Evolutionary conservation across 805 yeast genomes (phyloP), one percentile per base, ranked within the genome.

Genomic region (Zygoascus biomembranicola): DNA sequence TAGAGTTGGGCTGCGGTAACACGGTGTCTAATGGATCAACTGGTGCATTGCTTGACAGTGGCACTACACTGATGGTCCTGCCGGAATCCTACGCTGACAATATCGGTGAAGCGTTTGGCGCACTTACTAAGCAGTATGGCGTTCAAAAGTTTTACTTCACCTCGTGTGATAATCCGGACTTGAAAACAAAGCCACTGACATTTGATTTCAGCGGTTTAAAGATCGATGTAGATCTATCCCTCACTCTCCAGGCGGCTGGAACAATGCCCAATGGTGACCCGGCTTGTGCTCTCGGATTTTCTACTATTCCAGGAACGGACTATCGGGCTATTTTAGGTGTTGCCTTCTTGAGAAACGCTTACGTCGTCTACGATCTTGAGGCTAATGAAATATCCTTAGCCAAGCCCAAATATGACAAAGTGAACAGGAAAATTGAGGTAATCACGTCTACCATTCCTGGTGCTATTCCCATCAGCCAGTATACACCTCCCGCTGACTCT

Each of bases 301-400:
- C 60, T 8, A 8, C 43, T n/a, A 11, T 32, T 16, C 32, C 28
- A 23, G 37, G 19, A 35, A 31, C 5, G 49, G 26, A 31, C n/a
- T n/a, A n/a, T n/a, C 16, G 23, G 32, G 52, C 57, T 32, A 72
- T 82, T 49, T 70, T 85, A 35, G 92, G 92, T 13, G 89, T 83
- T 63, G 75, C 77, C 45, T 77, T 85, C 63, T 68, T 85, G 57
- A 73, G 87, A 50, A 74, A 77, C 47, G 84, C 82, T 2, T 86
- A 85, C 63, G 76, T 79, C 31, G 87, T 83, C n/a, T 82, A 77
- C 65, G 85, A 86, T 65, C 70, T 84, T 50, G 87, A 83, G 16
- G 77, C 75, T 59, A 66, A 66, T 48, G 74, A 78, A 60, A 70
- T 85, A 37, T 78, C 84, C 0, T 55, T 85, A 52, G 89, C 83